Base-by-base conservation (phyloP, 768 basidiomycete species). In the Lactarius akahatsu region DNA sequence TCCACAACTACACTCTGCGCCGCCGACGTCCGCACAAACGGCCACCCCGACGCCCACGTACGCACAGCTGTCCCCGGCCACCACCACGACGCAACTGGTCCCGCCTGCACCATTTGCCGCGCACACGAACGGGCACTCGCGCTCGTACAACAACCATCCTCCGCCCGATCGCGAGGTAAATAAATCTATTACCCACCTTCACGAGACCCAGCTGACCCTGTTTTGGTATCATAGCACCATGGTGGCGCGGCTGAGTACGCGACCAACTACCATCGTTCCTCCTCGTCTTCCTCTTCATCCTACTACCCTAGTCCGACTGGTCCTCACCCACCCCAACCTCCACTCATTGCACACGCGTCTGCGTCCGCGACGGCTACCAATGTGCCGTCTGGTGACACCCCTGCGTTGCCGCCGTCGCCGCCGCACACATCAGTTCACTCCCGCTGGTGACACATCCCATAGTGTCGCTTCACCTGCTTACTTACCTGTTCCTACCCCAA, bases 161-260 rank as follows among this genome's bases (percentile, higher is more conserved):
- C 40, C 11, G 30, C 6, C 15, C 18, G 50, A 52, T 26, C 50
- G 50, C 16, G 65, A 66, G 65, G 65, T 66, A 34, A 38, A 43
- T 10, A 34, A 34, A 8, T 6, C 8, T 13, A 1, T 4, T 32
- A 7, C 32, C 8, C 20, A 1, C 47, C 20, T 4, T 11, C 36
- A 50, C 47, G 47, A 50, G 23, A 52, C 23, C 50, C 8, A n/a
- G n/a, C 13, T 26, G n/a, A 52, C 8, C 7, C 16, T 26, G 7
- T 13, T 56, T 34, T 4, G 2, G 34, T 34, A 34, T 34, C 34
- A 34, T 5, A 56, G 20, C 28, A 34, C 16, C 61, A 56, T 23
- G 23, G 55, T 20, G 38, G 26, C 4, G 50, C 50, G 10, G 10
- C 55, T 2, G 62, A 56, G 18, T 61, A 61, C n/a, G 30, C 23